Conservation (phyloP, 257 asterid genomes). For the Lavandula angustifolia region DNA sequence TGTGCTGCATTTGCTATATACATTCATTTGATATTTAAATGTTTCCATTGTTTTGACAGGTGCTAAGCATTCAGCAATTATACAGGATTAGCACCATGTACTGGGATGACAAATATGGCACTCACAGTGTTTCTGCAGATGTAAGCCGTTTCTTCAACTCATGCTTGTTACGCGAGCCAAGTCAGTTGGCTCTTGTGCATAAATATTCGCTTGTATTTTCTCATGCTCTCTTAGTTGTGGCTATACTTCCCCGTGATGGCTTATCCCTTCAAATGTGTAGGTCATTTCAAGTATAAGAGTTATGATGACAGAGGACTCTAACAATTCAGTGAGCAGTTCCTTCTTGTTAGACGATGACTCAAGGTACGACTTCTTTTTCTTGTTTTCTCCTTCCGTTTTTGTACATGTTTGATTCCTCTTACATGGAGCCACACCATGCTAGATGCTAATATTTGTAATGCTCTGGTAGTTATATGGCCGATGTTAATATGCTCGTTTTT, state of each 20-base stretch:
- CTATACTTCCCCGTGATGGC: conserved; percentile 15
- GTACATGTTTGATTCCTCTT: neutral
- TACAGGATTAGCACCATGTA: conserved; percentile 98
- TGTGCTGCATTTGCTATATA: neutral
- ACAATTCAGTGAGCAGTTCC: conserved; percentile 80
- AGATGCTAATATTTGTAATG: too few species aligned
- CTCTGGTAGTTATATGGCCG: too few species aligned
- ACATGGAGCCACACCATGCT: too few species aligned
- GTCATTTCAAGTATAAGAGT: conserved; percentile 78
- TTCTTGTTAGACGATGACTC: conserved; percentile 87
- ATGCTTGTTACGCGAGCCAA: conserved; percentile 4
- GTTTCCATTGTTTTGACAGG: conserved; percentile 47
- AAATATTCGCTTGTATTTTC: conserved; percentile 5
- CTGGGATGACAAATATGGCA: conserved; percentile 99
- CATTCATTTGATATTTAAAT: conserved; percentile 10
- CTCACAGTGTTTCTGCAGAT: conserved; percentile 91
- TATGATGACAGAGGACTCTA: conserved; percentile 82
- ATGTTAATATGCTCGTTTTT: neutral
- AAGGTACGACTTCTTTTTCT: conserved; percentile 46
- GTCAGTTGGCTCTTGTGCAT: conserved; percentile 19
- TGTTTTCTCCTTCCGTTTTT: neutral
- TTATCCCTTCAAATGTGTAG: conserved; percentile 40
- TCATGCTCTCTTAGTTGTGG: neutral
- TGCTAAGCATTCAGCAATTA: conserved; percentile 91
- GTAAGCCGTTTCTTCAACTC: conserved; percentile 54